Percentiles rank a stretch among this genome's conserved stretches.
phyloP scores from a whole-genome alignment of 345 rosid genomes.

The Dipteronia dyeriana region DNA sequence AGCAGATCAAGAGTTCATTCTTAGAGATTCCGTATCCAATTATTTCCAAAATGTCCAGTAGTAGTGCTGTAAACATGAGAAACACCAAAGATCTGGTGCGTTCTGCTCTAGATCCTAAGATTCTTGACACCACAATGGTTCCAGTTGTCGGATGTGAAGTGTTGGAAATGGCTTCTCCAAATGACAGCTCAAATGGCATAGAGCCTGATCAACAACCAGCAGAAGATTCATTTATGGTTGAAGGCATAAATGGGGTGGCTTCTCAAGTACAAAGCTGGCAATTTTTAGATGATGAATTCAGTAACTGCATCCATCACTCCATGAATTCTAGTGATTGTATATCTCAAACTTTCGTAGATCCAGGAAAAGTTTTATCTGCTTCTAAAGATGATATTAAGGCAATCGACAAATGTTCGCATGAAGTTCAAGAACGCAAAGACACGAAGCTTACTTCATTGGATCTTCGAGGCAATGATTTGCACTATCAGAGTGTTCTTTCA shows the following conservation, averaged over 20 bases:
- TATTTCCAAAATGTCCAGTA: conserved; percentile 35
- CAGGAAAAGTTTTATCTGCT: conserved; percentile 40
- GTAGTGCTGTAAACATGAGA: conserved; percentile 18
- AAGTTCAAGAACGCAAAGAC: conserved; percentile 42
- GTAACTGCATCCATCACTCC: conserved; percentile 59
- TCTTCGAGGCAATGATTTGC: conserved; percentile 48
- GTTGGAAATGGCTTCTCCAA: conserved; percentile 47
- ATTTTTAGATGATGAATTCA: conserved; percentile 65
- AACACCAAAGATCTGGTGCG: conserved; percentile 26
- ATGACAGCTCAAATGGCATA: conserved; percentile 40
- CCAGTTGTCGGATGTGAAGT: conserved; percentile 43
- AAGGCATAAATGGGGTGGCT: conserved; percentile 56
- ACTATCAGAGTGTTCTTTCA: conserved; percentile 64
- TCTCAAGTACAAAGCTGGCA: conserved; percentile 78
- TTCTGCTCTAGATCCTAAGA: conserved; percentile 36
- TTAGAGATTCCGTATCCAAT: conserved; percentile 48
- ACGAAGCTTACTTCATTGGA: conserved; percentile 34
- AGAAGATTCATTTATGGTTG: conserved; percentile 59
- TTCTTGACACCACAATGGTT: conserved; percentile 35
- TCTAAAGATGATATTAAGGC: conserved; percentile 30
- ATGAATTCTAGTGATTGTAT: conserved; percentile 69
- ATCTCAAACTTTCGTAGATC: conserved; percentile 64
- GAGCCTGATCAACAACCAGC: conserved; percentile 42
- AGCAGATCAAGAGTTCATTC: conserved; percentile 51
- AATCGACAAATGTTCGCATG: conserved; percentile 36